Evolutionary conservation across 208 protist species (phyloP).

Genomic region (Endotrypanum monterogeii): DNA sequence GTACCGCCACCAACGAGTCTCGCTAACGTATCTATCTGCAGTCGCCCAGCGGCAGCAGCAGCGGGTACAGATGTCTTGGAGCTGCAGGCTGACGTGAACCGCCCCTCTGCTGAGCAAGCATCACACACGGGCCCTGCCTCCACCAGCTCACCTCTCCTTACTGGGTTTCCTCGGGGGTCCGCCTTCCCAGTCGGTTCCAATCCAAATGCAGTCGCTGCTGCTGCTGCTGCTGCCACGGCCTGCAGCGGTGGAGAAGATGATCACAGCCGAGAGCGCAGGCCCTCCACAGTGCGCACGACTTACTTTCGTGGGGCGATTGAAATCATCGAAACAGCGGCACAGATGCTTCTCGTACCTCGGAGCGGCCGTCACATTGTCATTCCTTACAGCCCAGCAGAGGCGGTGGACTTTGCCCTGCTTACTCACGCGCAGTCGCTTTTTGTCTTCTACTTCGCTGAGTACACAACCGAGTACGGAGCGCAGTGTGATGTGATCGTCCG

Average conservation of each 20-base stretch:
- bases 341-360: constrained; percentile 50
- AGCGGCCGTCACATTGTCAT: constrained; percentile 41
- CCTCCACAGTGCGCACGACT: constrained; percentile 50
- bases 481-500: constrained; percentile 77
- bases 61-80: constrained; percentile 65
- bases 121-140: neutral
- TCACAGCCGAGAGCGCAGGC: constrained; percentile 22
- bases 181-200: neutral
- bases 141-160: constrained; percentile 15
- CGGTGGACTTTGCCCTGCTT: constrained; percentile 78
- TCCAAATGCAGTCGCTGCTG: neutral
- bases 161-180: constrained; percentile 4
- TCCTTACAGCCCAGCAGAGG: constrained; percentile 74
- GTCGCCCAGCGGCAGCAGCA: constrained; percentile 52
- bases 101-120: constrained; percentile 12
- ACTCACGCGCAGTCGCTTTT: constrained; percentile 74
- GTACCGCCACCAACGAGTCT: constrained; percentile 40
- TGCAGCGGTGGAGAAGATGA: constrained; percentile 14
- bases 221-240: neutral
- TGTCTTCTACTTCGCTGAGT: constrained; percentile 92
- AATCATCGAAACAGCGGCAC: constrained; percentile 70
- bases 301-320: constrained; percentile 68
- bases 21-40: constrained; percentile 77
- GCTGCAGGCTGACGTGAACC: constrained; percentile 1
- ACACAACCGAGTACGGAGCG: constrained; percentile 59